Evolutionary conservation across 2,329 filamentous ascomycete species (phyloP).

Genomic region (Monilinia polystroma): DNA sequence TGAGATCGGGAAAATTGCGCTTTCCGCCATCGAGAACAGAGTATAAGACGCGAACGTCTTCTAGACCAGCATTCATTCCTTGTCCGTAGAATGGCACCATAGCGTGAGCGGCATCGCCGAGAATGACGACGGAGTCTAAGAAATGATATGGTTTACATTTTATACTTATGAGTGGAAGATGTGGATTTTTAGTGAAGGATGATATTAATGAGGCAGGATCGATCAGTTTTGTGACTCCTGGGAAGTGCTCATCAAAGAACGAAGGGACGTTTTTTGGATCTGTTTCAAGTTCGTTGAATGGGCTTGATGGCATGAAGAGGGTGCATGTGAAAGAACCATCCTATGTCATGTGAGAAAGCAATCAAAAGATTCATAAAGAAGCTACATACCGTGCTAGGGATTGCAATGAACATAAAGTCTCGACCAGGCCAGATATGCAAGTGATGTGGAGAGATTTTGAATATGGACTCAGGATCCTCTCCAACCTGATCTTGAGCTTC

Average conservation of each 20-base stretch:
- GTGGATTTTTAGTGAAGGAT: slow-evolving; percentile 80
- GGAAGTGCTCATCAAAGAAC: slow-evolving; percentile 84
- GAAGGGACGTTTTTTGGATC: slow-evolving; percentile 57
- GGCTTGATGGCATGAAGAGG: slow-evolving; percentile 74
- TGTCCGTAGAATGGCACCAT: slow-evolving; percentile 99
- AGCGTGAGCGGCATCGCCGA: slow-evolving; percentile 93
- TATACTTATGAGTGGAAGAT: slow-evolving; percentile 88
- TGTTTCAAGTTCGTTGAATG: slow-evolving; percentile 67
- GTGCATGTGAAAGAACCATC: slow-evolving; percentile 95
- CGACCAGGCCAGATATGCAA: slow-evolving; percentile 96
- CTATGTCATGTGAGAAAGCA: slow-evolving; percentile 45
- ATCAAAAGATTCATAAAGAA: neutral
- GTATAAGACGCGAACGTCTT: slow-evolving; percentile 90
- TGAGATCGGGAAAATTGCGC: slow-evolving; percentile 51
- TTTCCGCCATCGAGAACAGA: slow-evolving; percentile 64
- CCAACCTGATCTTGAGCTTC: slow-evolving; percentile 31
- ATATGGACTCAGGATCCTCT: slow-evolving; percentile 48
- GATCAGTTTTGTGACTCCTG: slow-evolving; percentile 76
- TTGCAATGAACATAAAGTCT: slow-evolving; percentile 97
- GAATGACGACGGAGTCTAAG: slow-evolving; percentile 71
- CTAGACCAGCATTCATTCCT: slow-evolving; percentile 94
- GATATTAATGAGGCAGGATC: slow-evolving; percentile 63
- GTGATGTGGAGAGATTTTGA: slow-evolving; percentile 85
- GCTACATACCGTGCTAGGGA: slow-evolving; percentile 56
- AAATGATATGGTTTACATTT: slow-evolving; percentile 91